These are phyloP conservation scores for Podaxis sp. DNA, from an alignment of 768 basidiomycete genomes.

Conservation along the genomic window DNA sequence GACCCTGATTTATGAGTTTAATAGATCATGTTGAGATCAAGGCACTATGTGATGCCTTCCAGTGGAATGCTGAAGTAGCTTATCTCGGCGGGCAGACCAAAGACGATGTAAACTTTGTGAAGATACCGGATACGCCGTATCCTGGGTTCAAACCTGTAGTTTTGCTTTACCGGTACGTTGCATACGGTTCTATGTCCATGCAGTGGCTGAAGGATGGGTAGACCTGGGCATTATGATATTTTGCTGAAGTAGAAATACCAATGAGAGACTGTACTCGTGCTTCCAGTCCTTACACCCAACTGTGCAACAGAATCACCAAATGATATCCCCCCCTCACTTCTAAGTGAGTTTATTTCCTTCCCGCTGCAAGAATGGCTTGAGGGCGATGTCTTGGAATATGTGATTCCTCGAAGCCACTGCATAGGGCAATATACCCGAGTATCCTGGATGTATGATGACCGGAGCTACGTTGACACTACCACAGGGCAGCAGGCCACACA, in stretches of 20 bases:
- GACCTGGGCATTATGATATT: slow-evolving; percentile 90
- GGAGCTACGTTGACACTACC: too few species aligned
- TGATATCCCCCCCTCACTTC: too few species aligned
- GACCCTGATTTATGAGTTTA: background rate
- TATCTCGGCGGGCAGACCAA: slow-evolving; percentile 68
- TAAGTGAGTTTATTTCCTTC: background rate
- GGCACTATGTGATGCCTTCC: slow-evolving; percentile 66
- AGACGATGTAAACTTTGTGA: slow-evolving; percentile 62
- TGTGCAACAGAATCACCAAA: too few species aligned
- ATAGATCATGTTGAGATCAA: slow-evolving; percentile 79
- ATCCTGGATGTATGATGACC: too few species aligned
- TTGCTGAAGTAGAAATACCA: slow-evolving; percentile 24
- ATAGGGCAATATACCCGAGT: too few species aligned
- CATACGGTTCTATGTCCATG: background rate
- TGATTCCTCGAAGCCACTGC: too few species aligned
- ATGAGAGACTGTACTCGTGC: background rate
- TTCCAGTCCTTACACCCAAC: background rate
- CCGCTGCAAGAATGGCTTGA: too few species aligned
- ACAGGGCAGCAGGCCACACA: too few species aligned
- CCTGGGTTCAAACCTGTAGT: slow-evolving; percentile 48
- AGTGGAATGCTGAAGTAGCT: slow-evolving; percentile 66
- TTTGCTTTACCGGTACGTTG: slow-evolving; percentile 65
- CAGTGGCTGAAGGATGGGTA: slow-evolving; percentile 21
- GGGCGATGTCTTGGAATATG: too few species aligned
- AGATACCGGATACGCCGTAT: slow-evolving; percentile 50